Conservation (phyloP, 352 stramenopile species). For the Vaucheria bursata region DNA sequence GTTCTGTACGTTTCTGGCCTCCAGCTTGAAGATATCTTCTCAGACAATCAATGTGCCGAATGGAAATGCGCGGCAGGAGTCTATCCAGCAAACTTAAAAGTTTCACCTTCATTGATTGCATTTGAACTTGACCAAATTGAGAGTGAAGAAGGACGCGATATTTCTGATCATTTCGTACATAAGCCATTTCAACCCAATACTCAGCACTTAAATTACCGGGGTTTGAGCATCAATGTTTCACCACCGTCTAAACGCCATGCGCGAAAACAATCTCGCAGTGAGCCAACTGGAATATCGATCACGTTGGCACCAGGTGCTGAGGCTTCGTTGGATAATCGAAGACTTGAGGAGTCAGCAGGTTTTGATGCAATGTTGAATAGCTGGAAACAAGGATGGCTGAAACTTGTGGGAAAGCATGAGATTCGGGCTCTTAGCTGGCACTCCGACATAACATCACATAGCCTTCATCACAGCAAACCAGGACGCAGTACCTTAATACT, state of each 20-base stretch:
- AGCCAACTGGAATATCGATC: background rate
- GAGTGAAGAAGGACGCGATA: background rate
- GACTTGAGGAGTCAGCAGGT: background rate
- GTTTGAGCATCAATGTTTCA: background rate
- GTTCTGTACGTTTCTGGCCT: background rate
- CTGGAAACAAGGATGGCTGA: background rate
- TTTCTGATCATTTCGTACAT: background rate
- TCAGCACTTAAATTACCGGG: background rate
- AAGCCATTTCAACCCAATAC: background rate
- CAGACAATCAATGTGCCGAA: background rate
- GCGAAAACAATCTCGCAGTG: background rate
- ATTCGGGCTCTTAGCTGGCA: background rate
- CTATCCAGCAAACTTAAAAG: background rate
- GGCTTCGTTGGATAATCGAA: background rate
- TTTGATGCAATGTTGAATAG: background rate
- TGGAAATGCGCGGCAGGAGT: background rate
- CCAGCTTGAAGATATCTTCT: background rate
- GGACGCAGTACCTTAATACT: background rate
- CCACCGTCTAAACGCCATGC: background rate
- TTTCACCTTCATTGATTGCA: background rate
- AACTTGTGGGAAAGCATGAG: background rate
- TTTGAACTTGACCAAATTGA: background rate
- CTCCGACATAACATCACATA: background rate
- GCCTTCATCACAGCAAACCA: background rate
- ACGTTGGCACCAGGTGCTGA: background rate